Evolutionary conservation across 2,329 filamentous ascomycete genomes (phyloP).

Genomic region (Teratosphaeria nubilosa): DNA sequence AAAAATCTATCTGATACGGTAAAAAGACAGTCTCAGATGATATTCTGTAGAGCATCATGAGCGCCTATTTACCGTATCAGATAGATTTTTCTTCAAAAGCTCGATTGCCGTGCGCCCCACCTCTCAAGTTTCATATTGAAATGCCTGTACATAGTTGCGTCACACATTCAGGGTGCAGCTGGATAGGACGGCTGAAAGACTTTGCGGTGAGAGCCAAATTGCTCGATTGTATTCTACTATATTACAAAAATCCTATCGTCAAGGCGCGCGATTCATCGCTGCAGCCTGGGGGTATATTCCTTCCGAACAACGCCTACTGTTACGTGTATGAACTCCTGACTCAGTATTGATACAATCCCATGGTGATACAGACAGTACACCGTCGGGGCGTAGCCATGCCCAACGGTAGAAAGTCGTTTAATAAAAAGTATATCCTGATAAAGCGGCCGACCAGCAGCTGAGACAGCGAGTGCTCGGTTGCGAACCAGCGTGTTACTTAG

Average conservation of each 20-base stretch:
- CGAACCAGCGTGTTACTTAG: background rate
- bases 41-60: too few relatives aligned
- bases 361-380: background rate
- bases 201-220: background rate
- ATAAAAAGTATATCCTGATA: background rate
- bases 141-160: background rate
- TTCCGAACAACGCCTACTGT: background rate
- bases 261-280: background rate
- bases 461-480: background rate
- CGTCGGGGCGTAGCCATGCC: too few relatives aligned
- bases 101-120: too few relatives aligned
- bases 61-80: too few relatives aligned
- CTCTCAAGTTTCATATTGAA: too few relatives aligned
- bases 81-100: too few relatives aligned
- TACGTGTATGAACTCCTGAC: background rate
- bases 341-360: background rate
- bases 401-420: background rate
- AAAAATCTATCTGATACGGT: too few relatives aligned
- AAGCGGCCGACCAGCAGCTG: background rate
- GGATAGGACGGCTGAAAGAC: background rate
- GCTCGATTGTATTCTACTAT: background rate
- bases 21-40: too few relatives aligned
- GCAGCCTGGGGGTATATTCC: constrained; percentile 1
- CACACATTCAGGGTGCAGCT: background rate
- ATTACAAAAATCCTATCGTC: background rate